Percentiles rank a stretch among this genome's conserved stretches.
These are phyloP conservation scores for Scheffersomyces titani DNA, from an alignment of 1,139 yeast genomes.

Conservation along the genomic window DNA sequence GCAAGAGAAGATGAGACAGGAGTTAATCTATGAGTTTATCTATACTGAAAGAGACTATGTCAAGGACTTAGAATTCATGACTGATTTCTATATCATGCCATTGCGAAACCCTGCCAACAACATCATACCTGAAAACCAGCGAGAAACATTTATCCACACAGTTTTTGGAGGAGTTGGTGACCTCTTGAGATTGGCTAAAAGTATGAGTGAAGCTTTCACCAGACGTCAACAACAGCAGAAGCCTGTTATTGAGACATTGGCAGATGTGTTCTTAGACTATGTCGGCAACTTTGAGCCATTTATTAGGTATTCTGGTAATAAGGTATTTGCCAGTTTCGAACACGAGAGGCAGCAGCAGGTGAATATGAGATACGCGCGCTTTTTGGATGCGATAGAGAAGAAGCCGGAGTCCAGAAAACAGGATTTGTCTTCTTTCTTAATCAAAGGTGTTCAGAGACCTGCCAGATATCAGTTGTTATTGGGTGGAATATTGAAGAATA, in stretches of 20 bases:
- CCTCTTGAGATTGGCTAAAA: constrained; percentile 77
- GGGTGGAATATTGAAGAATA: constrained; percentile 79
- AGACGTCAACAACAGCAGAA: constrained; percentile 81
- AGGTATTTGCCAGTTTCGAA: constrained; percentile 92
- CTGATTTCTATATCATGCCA: constrained; percentile 94
- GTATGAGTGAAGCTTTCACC: constrained; percentile 85
- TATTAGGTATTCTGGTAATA: constrained; percentile 92
- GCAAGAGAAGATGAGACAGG: constrained; percentile 89
- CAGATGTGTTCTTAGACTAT: constrained; percentile 82
- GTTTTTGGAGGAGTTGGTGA: constrained; percentile 92
- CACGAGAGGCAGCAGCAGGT: constrained; percentile 92
- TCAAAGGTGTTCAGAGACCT: constrained; percentile 95
- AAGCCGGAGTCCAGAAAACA: constrained; percentile 88
- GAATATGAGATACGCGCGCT: constrained; percentile 86
- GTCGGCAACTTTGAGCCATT: constrained; percentile 91
- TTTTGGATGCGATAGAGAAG: constrained; percentile 88
- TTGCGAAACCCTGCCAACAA: constrained; percentile 71
- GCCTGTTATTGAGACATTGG: constrained; percentile 82
- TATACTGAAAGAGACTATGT: constrained; percentile 95
- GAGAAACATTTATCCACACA: constrained; percentile 87
- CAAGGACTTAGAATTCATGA: constrained; percentile 87
- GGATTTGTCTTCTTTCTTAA: constrained; percentile 88
- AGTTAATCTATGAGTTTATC: constrained; percentile 89
- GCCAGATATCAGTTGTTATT: constrained; percentile 89
- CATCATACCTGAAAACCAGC: constrained; percentile 83